Conservation (phyloP, 2,329 filamentous ascomycete species). For the Dactylonectria macrodidyma region DNA sequence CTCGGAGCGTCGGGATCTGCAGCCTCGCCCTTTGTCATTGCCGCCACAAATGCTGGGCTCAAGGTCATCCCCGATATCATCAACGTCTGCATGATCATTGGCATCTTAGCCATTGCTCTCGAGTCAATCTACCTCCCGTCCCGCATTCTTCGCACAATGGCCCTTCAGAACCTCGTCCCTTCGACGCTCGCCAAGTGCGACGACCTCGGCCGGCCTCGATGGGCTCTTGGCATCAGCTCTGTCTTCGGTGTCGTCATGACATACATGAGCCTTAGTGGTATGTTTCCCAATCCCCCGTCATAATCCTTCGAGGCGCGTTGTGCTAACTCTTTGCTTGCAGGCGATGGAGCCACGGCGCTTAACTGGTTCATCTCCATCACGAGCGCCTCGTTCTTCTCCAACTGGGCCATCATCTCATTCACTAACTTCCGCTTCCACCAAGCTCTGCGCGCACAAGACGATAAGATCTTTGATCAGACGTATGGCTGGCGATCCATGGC, state of each 20-base stretch:
- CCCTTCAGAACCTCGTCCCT: slow-evolving; percentile 28
- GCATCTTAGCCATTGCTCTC: slow-evolving; percentile 31
- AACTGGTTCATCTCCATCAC: slow-evolving; percentile 34
- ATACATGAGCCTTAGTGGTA: slow-evolving; percentile 33
- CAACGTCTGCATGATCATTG: slow-evolving; percentile 40
- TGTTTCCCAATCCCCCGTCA: not conserved
- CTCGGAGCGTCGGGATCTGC: slow-evolving; percentile 33
- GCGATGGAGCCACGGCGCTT: slow-evolving; percentile 19
- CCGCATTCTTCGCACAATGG: slow-evolving; percentile 36
- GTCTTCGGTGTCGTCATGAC: slow-evolving; percentile 18
- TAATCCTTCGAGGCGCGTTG: not conserved
- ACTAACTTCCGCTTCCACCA: slow-evolving; percentile 27
- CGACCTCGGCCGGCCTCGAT: slow-evolving; percentile 21
- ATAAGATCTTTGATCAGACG: slow-evolving; percentile 20
- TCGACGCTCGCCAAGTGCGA: slow-evolving; percentile 24
- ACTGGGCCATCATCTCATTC: slow-evolving; percentile 29
- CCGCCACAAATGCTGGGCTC: slow-evolving; percentile 26
- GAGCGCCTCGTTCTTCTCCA: slow-evolving; percentile 30
- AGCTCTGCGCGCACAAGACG: slow-evolving; percentile 21
- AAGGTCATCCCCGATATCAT: slow-evolving; percentile 30
- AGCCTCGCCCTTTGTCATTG: slow-evolving; percentile 39
- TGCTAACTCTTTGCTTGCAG: slow-evolving; percentile 4
- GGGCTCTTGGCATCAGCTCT: slow-evolving; percentile 20
- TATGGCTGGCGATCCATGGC: slow-evolving; percentile 28
- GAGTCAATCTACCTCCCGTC: slow-evolving; percentile 37